A percentile compares a stretch with the other conserved stretches of the same genome.
Conservation (phyloP, 1,139 yeast species). For the Kluyveromyces sp. region DNA sequence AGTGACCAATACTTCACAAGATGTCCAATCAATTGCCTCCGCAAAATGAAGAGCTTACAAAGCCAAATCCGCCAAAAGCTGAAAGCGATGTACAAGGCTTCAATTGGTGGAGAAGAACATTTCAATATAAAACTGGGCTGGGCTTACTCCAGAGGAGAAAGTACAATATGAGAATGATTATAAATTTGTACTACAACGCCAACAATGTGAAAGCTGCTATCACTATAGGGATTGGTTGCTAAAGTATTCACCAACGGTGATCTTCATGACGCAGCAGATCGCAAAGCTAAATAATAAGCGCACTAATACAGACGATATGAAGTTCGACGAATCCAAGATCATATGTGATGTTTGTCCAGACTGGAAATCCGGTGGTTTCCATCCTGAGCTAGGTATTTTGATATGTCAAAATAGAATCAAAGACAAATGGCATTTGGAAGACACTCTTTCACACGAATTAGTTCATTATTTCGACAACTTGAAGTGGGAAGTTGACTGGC, state of each 20-base stretch:
- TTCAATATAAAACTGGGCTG: constrained; percentile 66
- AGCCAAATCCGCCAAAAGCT: constrained; percentile 14
- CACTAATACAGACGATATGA: constrained; percentile 9
- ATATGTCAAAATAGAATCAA: constrained; percentile 79
- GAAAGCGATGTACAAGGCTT: constrained; percentile 38
- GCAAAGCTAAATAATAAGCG: constrained; percentile 38
- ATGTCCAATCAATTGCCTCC: constrained; percentile 10
- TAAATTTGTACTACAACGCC: constrained; percentile 35
- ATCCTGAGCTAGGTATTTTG: constrained; percentile 79
- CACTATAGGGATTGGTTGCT: constrained; percentile 75
- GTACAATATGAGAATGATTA: constrained; percentile 53
- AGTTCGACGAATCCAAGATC: constrained; percentile 38
- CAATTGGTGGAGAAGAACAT: constrained; percentile 75
- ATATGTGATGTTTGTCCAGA: constrained; percentile 82
- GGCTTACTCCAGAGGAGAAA: constrained; percentile 51
- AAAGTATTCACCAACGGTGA: constrained; percentile 73
- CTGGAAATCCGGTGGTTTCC: constrained; percentile 86
- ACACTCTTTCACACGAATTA: constrained; percentile 84
- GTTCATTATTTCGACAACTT: constrained; percentile 90
- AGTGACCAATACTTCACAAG: neutral
- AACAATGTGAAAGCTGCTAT: constrained; percentile 62
- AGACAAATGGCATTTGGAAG: constrained; percentile 79
- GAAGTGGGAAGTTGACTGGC: constrained; percentile 79
- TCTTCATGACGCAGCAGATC: constrained; percentile 82
- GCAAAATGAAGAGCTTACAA: constrained; percentile 10